Base-by-base conservation (phyloP, 139 green algal genomes). In the Bryopsis sp. region DNA sequence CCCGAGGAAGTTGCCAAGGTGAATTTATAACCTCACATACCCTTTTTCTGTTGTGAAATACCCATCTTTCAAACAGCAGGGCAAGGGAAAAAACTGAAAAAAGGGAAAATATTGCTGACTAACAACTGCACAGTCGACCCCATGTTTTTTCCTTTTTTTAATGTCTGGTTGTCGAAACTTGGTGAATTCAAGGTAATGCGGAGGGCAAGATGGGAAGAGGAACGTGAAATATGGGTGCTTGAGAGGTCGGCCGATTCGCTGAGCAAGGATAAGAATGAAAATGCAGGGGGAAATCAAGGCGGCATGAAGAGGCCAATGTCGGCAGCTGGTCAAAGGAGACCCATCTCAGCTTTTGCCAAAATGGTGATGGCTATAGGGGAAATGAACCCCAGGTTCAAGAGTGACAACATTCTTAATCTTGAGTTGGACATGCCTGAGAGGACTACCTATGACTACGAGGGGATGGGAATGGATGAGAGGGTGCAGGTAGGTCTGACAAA, bases 391-490 rank as follows among this genome's bases (percentile, higher is more conserved):
- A 65, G 67, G 8, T 88, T 89, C 79, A 86, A 84, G 74, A 77
- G 76, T 15, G 86, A 93, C 47, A 93, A 93, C 76, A 88, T 93
- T 47, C 72, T 93, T 32, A 81, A 76, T 32, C 63, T 93, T 35
- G 81, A 89, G 65, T 73, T 89, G 37, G 86, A 93, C 61, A 74
- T 93, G 78, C 86, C 86, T 2, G 80, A 88, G n/a, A n/a, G n/a
- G n/a, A n/a, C n/a, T n/a, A n/a, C n/a, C n/a, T n/a, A n/a, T n/a
- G n/a, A n/a, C n/a, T n/a, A n/a, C n/a, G n/a, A n/a, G n/a, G n/a
- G n/a, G n/a, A n/a, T n/a, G n/a, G n/a, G n/a, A n/a, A n/a, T n/a
- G n/a, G n/a, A n/a, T n/a, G n/a, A n/a, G n/a, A n/a, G n/a, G n/a
- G n/a, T n/a, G n/a, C n/a, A n/a, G n/a, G n/a, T n/a, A n/a, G n/a